These are phyloP conservation scores for Agaricus blazei DNA, from an alignment of 768 basidiomycete genomes.

Conservation along the genomic window DNA sequence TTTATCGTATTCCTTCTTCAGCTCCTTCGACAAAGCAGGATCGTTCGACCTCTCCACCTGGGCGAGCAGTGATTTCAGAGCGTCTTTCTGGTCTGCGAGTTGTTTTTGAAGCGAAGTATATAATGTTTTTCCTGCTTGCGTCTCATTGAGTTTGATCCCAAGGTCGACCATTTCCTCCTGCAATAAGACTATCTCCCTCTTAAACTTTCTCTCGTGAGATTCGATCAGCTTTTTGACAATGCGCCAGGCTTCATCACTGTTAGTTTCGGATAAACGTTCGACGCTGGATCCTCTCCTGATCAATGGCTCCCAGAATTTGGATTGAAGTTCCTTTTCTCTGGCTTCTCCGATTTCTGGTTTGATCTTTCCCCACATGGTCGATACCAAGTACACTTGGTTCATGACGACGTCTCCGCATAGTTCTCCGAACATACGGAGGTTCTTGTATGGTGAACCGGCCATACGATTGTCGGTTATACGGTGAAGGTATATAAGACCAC, in stretches of 20 bases:
- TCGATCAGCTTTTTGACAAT: conserved; percentile 19
- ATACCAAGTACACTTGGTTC: conserved; percentile 27
- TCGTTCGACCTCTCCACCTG: conserved; percentile 7
- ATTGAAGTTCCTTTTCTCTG: conserved; percentile 23
- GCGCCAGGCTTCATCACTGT: conserved; percentile 20
- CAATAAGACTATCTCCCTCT: conserved; percentile 18
- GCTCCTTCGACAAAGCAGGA: not conserved
- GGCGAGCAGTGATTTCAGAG: not conserved
- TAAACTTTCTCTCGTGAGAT: not conserved
- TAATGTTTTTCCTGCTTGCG: conserved; percentile 24
- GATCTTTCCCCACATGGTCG: conserved; percentile 35
- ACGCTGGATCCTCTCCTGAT: conserved; percentile 21
- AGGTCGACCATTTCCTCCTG: conserved; percentile 28
- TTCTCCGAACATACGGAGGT: conserved; percentile 27
- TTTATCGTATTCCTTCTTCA: conserved; percentile 1
- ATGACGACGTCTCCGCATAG: conserved; percentile 21
- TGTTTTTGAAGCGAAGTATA: conserved; percentile 20
- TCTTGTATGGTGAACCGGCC: conserved; percentile 25
- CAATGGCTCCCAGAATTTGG: conserved; percentile 25
- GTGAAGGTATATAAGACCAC: conserved; percentile 34
- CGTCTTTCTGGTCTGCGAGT: conserved; percentile 20
- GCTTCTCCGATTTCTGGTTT: conserved; percentile 14
- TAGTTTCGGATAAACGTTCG: conserved; percentile 17
- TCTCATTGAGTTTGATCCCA: conserved; percentile 21
- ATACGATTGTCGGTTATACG: conserved; percentile 34